Evolutionary conservation across 2,329 filamentous ascomycete species (phyloP).

Genomic region (Colletotrichum coccodes): DNA sequence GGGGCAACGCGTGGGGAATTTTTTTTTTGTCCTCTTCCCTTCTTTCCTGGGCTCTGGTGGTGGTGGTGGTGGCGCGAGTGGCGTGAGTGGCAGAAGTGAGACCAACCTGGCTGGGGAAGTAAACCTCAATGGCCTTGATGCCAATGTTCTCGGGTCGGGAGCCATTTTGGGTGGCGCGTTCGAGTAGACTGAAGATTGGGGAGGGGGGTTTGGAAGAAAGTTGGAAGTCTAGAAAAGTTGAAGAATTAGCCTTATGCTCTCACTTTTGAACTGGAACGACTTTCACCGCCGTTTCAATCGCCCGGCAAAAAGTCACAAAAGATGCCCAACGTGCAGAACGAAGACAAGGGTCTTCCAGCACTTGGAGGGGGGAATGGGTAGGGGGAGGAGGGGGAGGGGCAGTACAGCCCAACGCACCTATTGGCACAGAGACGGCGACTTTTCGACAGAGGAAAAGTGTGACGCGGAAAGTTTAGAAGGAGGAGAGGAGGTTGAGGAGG

Average conservation of each 20-base stretch:
- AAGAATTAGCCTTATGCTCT: conserved; percentile 15
- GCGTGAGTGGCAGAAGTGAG: conserved; percentile 36
- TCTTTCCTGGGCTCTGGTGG: background rate
- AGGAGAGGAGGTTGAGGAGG: background rate
- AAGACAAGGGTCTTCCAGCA: conserved; percentile 21
- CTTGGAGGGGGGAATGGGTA: background rate
- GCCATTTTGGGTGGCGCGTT: conserved; percentile 65
- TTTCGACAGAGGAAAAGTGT: background rate
- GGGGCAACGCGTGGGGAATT: conserved; percentile 5
- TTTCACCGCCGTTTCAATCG: conserved; percentile 36
- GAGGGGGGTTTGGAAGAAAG: background rate
- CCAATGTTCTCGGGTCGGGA: conserved; percentile 86
- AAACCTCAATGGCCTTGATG: conserved; percentile 93
- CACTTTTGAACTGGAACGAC: conserved; percentile 17
- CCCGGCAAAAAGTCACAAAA: conserved; percentile 14
- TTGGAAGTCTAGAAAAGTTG: background rate
- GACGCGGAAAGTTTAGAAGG: background rate
- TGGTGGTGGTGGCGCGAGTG: background rate
- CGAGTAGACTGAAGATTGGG: background rate
- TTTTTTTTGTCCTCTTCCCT: background rate
- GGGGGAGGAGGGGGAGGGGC: conserved; percentile 18
- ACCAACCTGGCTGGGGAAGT: conserved; percentile 86
- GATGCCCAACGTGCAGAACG: conserved; percentile 20
- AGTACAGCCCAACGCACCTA: conserved; percentile 19
- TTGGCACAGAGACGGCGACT: conserved; percentile 8